These are phyloP conservation scores for Allium cepa DNA, from an alignment of 106 monocot species.

Conservation along the genomic window DNA sequence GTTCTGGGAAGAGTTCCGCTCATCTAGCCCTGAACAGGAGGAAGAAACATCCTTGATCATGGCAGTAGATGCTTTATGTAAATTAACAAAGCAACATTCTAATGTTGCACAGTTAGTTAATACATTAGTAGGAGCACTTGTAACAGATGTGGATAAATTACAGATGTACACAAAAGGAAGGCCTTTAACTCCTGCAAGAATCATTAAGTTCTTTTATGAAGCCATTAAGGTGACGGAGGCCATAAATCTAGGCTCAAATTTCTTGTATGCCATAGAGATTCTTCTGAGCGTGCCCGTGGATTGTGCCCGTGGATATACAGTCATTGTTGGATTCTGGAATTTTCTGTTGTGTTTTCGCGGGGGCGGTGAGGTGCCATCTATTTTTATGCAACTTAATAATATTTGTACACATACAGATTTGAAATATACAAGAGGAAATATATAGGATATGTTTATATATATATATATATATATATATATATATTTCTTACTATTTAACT, in stretches of 20 bases:
- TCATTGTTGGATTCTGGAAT: conserved; percentile 97
- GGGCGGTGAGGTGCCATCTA: too few species aligned
- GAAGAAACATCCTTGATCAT: conserved; percentile 85
- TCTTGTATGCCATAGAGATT: conserved; percentile 85
- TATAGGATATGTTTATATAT: too few species aligned
- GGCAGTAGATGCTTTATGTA: conserved; percentile 93
- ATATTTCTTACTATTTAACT: too few species aligned
- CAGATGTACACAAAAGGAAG: conserved; percentile 63
- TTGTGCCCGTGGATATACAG: conserved; percentile 77
- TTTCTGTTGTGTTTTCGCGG: conserved; percentile 82
- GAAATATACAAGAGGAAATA: too few species aligned
- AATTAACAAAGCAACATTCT: conserved; percentile 69
- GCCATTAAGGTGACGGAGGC: conserved; percentile 62
- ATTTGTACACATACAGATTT: too few species aligned
- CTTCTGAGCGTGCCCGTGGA: conserved; percentile 94
- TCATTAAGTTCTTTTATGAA: conserved; percentile 79
- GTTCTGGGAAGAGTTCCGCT: conserved; percentile 99
- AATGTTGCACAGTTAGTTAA: conserved; percentile 77
- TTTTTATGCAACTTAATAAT: too few species aligned
- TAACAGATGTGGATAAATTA: conserved; percentile 93
- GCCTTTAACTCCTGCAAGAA: conserved; percentile 49
- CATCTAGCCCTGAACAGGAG: conserved; percentile 98
- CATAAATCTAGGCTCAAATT: conserved; percentile 75
- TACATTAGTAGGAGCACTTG: conserved; percentile 97
- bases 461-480: too few species aligned